phyloP scores from a whole-genome alignment of 164 flowering plant species.

The Aristolochia californica region DNA sequence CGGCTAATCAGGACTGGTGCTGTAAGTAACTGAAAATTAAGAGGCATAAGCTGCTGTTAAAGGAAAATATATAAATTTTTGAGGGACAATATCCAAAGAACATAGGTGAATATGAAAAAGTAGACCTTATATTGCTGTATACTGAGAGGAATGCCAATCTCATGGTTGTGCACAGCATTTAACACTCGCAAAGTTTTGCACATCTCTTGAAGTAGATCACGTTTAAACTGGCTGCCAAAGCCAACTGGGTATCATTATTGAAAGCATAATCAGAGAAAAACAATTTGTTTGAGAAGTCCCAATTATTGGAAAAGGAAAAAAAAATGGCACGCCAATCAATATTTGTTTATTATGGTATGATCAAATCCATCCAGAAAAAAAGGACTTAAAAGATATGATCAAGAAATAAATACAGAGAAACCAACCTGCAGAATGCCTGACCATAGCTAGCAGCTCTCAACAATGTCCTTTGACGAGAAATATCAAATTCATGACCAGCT shows the following conservation, averaged over 20 bases:
- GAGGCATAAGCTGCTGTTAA: conserved; percentile 4
- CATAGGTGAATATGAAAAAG: no score
- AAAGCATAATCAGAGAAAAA: conserved; percentile 38
- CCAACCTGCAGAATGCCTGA: conserved; percentile 94
- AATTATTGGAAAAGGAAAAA: not conserved
- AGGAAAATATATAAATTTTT: not conserved
- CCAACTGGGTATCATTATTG: conserved; percentile 79
- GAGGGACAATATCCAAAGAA: no score
- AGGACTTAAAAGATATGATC: no score
- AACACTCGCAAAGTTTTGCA: conserved; percentile 80
- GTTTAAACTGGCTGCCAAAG: conserved; percentile 91
- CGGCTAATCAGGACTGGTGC: conserved; percentile 84
- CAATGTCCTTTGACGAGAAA: conserved; percentile 71
- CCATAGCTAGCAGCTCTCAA: conserved; percentile 98
- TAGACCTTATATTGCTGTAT: conserved; percentile 91
- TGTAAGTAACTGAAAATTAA: conserved; percentile 54
- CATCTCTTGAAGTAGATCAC: conserved; percentile 82
- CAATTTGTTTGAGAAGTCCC: not conserved
- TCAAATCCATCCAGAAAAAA: not conserved
- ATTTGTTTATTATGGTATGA: not conserved
- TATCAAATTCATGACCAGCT: conserved; percentile 94
- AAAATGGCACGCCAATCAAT: not conserved
- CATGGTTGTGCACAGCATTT: conserved; percentile 81
- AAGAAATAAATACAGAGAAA: not conserved
- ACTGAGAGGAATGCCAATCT: conserved; percentile 87